Evolutionary conservation across 495 filamentous ascomycete species (phyloP).

Genomic region (Bacidia gigantensis): DNA sequence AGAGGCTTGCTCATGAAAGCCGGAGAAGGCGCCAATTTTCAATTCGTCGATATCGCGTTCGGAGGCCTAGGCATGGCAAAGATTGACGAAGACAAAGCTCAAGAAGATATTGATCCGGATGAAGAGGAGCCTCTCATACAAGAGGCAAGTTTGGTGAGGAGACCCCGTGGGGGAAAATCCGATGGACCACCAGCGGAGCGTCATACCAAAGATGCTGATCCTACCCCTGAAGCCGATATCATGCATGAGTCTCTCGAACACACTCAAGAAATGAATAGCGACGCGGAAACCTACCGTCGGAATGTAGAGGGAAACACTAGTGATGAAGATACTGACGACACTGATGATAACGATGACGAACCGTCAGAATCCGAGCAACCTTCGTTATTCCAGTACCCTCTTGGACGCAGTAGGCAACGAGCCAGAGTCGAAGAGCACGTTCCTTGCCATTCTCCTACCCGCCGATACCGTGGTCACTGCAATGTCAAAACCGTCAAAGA

Average conservation of each 20-base stretch:
- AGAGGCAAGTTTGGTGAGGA: conserved; percentile 20
- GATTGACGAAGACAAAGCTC: conserved; percentile 27
- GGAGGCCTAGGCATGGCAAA: conserved; percentile 38
- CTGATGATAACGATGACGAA: conserved; percentile 3
- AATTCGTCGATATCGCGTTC: conserved; percentile 48
- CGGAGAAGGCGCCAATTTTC: conserved; percentile 42
- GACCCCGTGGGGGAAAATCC: not conserved
- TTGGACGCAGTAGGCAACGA: conserved; percentile 25
- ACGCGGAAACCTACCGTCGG: conserved; percentile 19
- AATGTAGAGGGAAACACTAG: not conserved
- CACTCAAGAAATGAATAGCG: conserved; percentile 21
- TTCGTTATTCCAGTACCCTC: conserved; percentile 26
- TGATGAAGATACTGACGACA: not conserved
- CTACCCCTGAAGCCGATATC: conserved; percentile 17
- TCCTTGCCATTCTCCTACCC: conserved; percentile 44
- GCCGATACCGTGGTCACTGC: conserved; percentile 52
- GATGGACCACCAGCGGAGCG: not conserved
- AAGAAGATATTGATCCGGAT: conserved; percentile 32
- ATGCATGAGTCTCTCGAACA: conserved; percentile 22
- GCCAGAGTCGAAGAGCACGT: conserved; percentile 39
- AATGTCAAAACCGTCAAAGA: conserved; percentile 67
- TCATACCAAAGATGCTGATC: conserved; percentile 12
- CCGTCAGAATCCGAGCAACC: conserved; percentile 19
- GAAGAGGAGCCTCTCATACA: conserved; percentile 29
- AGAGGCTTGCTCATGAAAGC: conserved; percentile 49